phyloP scores from a whole-genome alignment of 2,329 filamentous ascomycete species.

The Penicillium sp. region DNA sequence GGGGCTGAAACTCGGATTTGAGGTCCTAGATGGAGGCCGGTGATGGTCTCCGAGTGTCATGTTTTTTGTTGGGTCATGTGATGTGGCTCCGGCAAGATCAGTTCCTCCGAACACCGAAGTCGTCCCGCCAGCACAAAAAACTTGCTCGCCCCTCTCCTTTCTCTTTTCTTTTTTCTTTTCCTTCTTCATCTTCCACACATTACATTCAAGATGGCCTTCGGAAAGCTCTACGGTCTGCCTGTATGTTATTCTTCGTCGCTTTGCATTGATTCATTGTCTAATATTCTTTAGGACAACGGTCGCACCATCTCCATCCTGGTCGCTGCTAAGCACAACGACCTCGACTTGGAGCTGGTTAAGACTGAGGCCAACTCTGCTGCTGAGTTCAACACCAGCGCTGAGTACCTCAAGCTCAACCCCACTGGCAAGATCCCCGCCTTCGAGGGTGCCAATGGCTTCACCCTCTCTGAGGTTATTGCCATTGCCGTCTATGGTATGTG shows the following conservation, averaged over 20 bases:
- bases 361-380: conserved; percentile 53
- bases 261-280: background rate
- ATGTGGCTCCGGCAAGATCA: conserved; percentile 12
- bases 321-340: conserved; percentile 94
- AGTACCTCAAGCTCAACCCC: conserved; percentile 82
- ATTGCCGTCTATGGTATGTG: conserved; percentile 96
- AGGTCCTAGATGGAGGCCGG: background rate
- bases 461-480: conserved; percentile 84
- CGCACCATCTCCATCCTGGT: conserved; percentile 85
- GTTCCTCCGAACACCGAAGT: conserved; percentile 20
- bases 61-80: conserved; percentile 26
- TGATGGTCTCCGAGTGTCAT: conserved; percentile 12
- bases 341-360: conserved; percentile 83
- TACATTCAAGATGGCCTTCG: conserved; percentile 78
- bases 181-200: conserved; percentile 8
- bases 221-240: conserved; percentile 88
- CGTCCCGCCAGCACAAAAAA: conserved; percentile 24
- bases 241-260: conserved; percentile 52
- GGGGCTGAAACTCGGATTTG: background rate
- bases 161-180: conserved; percentile 12
- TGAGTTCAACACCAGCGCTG: conserved; percentile 62
- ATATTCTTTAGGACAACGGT: conserved; percentile 68
- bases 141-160: conserved; percentile 21
- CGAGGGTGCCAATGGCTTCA: conserved; percentile 85
- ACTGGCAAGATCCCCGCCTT: conserved; percentile 93